Conservation (phyloP, 140 eudicot genomes). For the Stevia rebaudiana region DNA sequence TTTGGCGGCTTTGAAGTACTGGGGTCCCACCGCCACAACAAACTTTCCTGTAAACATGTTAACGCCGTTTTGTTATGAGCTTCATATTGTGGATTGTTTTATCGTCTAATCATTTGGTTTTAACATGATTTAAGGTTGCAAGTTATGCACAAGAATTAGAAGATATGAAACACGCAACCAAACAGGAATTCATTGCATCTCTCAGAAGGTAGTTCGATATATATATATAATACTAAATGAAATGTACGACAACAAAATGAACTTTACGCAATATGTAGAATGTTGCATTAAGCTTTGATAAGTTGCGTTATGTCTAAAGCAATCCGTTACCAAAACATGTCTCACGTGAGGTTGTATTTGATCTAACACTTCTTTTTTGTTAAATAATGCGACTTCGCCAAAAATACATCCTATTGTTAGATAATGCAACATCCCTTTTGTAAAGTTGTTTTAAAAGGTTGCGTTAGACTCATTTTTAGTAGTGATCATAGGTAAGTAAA, state of each 20-base stretch:
- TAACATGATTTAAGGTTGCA: slow-evolving; percentile 39
- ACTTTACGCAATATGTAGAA: too few relatives aligned
- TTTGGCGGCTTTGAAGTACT: slow-evolving; percentile 93
- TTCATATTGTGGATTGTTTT: background rate
- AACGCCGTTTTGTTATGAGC: background rate
- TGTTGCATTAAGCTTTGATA: too few relatives aligned
- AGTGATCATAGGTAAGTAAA: background rate
- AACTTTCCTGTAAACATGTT: slow-evolving; percentile 75
- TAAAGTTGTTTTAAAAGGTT: too few relatives aligned
- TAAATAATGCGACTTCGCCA: too few relatives aligned
- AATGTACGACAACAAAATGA: background rate
- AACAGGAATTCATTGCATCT: slow-evolving; percentile 95
- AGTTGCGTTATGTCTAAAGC: too few relatives aligned
- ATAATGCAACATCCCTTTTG: too few relatives aligned
- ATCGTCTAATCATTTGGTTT: background rate
- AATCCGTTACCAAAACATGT: too few relatives aligned
- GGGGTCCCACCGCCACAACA: slow-evolving; percentile 96
- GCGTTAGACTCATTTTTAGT: too few relatives aligned
- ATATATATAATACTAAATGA: background rate
- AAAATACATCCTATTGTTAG: too few relatives aligned
- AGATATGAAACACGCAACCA: slow-evolving; percentile 81
- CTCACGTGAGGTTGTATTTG: too few relatives aligned
- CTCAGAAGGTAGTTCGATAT: slow-evolving; percentile 53
- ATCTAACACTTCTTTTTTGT: too few relatives aligned
- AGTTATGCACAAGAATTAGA: slow-evolving; percentile 77